Evolutionary conservation across 148 eudicot species (phyloP).

Genomic region (Fagopyrum homotropicum): DNA sequence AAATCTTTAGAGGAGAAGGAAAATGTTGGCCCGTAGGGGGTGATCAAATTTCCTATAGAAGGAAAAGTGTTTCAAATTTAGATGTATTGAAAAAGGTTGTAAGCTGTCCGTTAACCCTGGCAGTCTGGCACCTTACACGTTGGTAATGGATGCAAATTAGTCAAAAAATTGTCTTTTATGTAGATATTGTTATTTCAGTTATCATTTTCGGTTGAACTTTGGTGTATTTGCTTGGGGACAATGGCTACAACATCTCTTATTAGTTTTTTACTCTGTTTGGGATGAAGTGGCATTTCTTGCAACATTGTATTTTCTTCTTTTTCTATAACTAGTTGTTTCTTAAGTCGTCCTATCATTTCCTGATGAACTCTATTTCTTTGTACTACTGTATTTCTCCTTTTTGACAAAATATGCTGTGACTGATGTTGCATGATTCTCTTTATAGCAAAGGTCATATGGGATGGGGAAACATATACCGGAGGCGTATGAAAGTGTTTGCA

Average conservation of each 20-base stretch:
- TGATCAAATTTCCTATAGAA: neutral
- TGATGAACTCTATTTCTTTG: neutral
- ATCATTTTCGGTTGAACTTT: neutral
- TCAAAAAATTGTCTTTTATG: neutral
- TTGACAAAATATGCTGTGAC: neutral
- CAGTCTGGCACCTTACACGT: neutral
- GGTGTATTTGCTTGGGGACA: neutral
- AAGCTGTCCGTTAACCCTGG: neutral
- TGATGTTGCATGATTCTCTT: conserved; percentile 9
- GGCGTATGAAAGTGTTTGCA: conserved; percentile 82
- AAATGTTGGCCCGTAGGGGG: neutral
- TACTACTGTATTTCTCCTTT: neutral
- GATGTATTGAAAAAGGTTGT: neutral
- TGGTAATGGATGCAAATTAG: neutral
- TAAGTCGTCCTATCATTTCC: neutral
- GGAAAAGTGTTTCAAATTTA: neutral
- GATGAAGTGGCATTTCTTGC: conserved; percentile 1
- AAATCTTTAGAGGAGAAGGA: neutral
- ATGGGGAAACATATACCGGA: conserved; percentile 66
- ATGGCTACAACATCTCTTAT: neutral
- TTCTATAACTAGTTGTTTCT: neutral
- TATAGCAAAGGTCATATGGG: conserved; percentile 41
- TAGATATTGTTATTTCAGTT: neutral
- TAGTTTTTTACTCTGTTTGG: neutral
- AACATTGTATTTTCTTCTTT: neutral